A percentile compares a stretch with the other conserved stretches of the same genome.
Evolutionary conservation across 2,329 filamentous ascomycete species (phyloP).

Genomic region (Geoglossum cookeanum): DNA sequence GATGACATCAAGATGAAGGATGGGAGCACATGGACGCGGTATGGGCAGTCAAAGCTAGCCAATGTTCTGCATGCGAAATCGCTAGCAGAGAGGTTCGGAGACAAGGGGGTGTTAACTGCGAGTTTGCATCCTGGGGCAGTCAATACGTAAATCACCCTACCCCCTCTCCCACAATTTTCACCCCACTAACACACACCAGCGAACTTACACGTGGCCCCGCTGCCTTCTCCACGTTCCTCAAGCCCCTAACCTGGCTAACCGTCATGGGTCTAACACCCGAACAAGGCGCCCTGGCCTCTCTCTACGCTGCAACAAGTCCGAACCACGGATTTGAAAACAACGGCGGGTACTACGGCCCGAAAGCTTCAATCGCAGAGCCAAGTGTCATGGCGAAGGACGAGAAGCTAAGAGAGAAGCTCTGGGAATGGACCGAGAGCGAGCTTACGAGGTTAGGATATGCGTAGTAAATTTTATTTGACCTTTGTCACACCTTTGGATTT

Average conservation of each 20-base stretch:
- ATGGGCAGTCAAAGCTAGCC: slow-evolving; percentile 10
- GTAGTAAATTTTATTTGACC: too few species aligned
- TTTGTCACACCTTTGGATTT: too few species aligned
- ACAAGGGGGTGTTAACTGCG: slow-evolving; percentile 6
- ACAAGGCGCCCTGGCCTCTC: neutral
- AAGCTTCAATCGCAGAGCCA: neutral
- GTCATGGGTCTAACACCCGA: neutral
- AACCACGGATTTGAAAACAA: neutral
- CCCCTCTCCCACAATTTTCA: too few species aligned
- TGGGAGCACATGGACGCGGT: slow-evolving; percentile 7
- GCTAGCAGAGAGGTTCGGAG: slow-evolving; percentile 4
- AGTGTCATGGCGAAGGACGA: neutral
- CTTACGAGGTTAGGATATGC: neutral
- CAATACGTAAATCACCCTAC: neutral
- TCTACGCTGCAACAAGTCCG: neutral
- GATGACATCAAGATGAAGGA: slow-evolving; percentile 8
- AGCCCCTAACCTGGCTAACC: neutral
- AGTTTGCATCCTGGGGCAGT: neutral
- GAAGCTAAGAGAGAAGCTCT: neutral
- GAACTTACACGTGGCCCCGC: neutral
- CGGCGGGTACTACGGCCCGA: slow-evolving; percentile 1
- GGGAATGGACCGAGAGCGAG: slow-evolving; percentile 3
- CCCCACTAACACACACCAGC: neutral
- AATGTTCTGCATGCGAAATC: slow-evolving; percentile 8
- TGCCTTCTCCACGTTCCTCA: neutral